These are phyloP conservation scores for Chloropicon primus DNA, from an alignment of 139 green algal genomes.

Conservation along the genomic window DNA sequence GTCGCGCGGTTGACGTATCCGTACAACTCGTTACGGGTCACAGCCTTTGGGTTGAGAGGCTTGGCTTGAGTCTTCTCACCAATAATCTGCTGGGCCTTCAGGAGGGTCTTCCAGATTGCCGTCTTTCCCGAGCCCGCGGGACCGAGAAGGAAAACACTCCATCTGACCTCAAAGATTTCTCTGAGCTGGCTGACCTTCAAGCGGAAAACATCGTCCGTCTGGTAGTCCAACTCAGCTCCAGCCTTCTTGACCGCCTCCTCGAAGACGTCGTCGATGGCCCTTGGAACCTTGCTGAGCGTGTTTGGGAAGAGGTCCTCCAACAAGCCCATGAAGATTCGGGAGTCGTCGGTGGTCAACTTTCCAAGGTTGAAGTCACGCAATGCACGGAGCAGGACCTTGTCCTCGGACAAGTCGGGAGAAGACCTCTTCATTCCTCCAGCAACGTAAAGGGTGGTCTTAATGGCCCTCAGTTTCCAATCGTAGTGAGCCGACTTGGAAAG, in stretches of 20 bases:
- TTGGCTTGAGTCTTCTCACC: conserved; percentile 60
- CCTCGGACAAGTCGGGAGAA: conserved; percentile 68
- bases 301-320: conserved; percentile 87
- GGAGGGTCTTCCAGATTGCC: conserved; percentile 77
- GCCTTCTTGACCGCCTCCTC: conserved; percentile 54
- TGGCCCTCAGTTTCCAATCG: conserved; percentile 93
- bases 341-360: conserved; percentile 82
- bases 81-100: conserved; percentile 54
- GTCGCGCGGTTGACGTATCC: conserved; percentile 70
- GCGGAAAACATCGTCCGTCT: conserved; percentile 72
- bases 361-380: conserved; percentile 91
- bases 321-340: conserved; percentile 78
- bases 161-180: conserved; percentile 58
- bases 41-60: conserved; percentile 75
- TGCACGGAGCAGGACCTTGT: conserved; percentile 77
- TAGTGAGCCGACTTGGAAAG: conserved; percentile 78
- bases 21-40: conserved; percentile 88
- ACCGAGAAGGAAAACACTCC: conserved; percentile 85
- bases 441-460: conserved; percentile 93
- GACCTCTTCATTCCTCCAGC: conserved; percentile 81
- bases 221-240: conserved; percentile 61
- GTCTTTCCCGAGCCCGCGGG: conserved; percentile 80
- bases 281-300: conserved; percentile 61
- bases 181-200: conserved; percentile 78
- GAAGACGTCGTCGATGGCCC: conserved; percentile 55